Conservation (phyloP, 2,329 filamentous ascomycete genomes). For the Epichloe amarillans region DNA sequence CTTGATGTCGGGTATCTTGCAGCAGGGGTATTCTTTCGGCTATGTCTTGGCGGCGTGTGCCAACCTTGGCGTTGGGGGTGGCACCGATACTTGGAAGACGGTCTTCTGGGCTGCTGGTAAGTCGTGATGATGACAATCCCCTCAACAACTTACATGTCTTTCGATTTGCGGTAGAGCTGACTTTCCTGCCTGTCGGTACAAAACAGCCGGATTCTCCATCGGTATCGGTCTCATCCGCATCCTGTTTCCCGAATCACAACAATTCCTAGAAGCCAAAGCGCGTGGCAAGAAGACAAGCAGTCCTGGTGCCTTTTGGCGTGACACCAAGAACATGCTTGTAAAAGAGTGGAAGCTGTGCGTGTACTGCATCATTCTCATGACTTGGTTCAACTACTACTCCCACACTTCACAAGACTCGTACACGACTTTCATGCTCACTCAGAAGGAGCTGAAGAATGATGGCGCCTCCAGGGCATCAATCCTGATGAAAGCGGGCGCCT, state of each 20-base stretch:
- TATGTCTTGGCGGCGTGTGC: slow-evolving; percentile 67
- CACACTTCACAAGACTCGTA: slow-evolving; percentile 73
- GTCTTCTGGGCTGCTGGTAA: slow-evolving; percentile 56
- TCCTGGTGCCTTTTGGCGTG: slow-evolving; percentile 48
- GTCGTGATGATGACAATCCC: neutral
- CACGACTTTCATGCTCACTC: slow-evolving; percentile 64
- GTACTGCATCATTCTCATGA: slow-evolving; percentile 70
- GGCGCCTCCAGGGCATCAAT: slow-evolving; percentile 63
- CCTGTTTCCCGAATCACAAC: slow-evolving; percentile 59
- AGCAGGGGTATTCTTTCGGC: slow-evolving; percentile 70
- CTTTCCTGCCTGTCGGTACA: neutral
- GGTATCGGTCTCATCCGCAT: slow-evolving; percentile 54
- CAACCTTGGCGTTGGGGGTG: slow-evolving; percentile 59
- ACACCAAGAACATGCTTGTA: slow-evolving; percentile 53
- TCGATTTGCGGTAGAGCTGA: neutral
- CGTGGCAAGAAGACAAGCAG: slow-evolving; percentile 36
- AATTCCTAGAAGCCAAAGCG: slow-evolving; percentile 59
- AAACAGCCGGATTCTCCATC: slow-evolving; percentile 48
- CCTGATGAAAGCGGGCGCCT: slow-evolving; percentile 66
- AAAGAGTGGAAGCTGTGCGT: slow-evolving; percentile 65
- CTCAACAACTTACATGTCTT: neutral
- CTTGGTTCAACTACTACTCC: slow-evolving; percentile 61
- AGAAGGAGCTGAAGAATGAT: slow-evolving; percentile 54
- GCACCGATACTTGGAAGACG: slow-evolving; percentile 54
- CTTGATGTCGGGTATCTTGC: slow-evolving; percentile 69